Percentiles rank a stretch among this genome's conserved stretches.
phyloP scores from a whole-genome alignment of 441 rosid species.

The Melastoma candidum region DNA sequence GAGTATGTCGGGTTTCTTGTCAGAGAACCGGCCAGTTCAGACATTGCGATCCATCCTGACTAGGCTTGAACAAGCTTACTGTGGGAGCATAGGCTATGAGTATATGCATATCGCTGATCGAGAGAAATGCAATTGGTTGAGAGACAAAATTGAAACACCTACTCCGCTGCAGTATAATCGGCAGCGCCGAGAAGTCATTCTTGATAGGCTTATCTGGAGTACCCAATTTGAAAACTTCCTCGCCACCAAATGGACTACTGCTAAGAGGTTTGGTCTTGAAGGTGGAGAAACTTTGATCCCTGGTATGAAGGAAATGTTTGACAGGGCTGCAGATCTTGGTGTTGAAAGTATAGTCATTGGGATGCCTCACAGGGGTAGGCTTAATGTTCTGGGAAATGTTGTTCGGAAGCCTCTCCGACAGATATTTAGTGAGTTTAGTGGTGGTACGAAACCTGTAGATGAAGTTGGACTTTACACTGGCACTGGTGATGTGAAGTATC shows the following conservation, averaged over 20 bases:
- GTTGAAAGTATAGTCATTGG: constrained; percentile 97
- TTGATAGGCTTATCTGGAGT: constrained; percentile 89
- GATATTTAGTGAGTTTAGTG: constrained; percentile 88
- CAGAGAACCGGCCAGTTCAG: constrained; percentile 93
- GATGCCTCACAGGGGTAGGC: constrained; percentile 96
- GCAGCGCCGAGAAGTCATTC: constrained; percentile 84
- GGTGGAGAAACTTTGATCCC: constrained; percentile 96
- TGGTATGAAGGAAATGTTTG: constrained; percentile 99
- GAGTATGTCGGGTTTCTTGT: constrained; percentile 91
- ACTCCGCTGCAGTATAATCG: constrained; percentile 71
- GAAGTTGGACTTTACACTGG: constrained; percentile 94
- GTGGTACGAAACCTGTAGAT: constrained; percentile 80
- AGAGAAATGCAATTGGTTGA: constrained; percentile 85
- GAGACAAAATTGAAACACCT: constrained; percentile 94
- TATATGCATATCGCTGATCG: constrained; percentile 96
- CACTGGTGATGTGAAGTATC: constrained; percentile 98
- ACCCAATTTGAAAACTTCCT: constrained; percentile 91
- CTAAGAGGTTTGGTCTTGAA: constrained; percentile 97
- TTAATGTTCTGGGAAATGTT: constrained; percentile 92
- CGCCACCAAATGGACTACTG: constrained; percentile 94
- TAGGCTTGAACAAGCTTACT: constrained; percentile 92
- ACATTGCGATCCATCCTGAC: constrained; percentile 82
- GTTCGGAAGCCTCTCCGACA: constrained; percentile 89
- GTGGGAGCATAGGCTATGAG: constrained; percentile 91
- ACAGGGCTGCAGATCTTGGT: constrained; percentile 87